Conservation (phyloP, 306 rosid species). For the Lathyrus aphaca region DNA sequence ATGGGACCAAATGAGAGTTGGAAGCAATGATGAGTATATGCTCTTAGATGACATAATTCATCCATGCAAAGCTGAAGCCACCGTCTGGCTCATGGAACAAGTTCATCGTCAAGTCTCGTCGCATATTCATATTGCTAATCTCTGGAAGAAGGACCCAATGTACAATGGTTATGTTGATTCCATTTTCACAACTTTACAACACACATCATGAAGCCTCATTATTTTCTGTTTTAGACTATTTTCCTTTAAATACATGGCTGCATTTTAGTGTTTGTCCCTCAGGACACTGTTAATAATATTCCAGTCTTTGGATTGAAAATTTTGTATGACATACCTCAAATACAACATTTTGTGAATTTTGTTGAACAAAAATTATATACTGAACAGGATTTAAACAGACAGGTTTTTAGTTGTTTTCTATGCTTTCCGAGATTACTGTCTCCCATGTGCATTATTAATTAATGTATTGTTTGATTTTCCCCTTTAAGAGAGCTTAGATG, state of each 20-base stretch:
- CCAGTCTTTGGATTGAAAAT: constrained; percentile 9
- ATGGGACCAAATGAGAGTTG: constrained; percentile 89
- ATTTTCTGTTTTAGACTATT: constrained; percentile 5
- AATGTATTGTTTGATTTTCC: not conserved
- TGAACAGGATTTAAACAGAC: not conserved
- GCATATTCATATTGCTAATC: constrained; percentile 64
- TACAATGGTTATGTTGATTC: constrained; percentile 69
- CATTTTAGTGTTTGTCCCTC: constrained; percentile 16
- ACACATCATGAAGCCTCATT: constrained; percentile 38
- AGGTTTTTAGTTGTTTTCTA: not conserved
- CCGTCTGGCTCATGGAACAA: constrained; percentile 86
- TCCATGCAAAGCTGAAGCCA: constrained; percentile 88
- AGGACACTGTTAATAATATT: constrained; percentile 12
- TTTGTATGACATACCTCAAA: constrained; percentile 11
- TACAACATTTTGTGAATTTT: constrained; percentile 15
- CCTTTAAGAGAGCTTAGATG: not conserved
- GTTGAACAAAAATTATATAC: not conserved
- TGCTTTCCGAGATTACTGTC: constrained; percentile 3
- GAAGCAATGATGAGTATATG: constrained; percentile 57
- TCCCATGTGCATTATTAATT: not conserved
- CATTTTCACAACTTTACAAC: constrained; percentile 59
- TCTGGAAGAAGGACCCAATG: constrained; percentile 73
- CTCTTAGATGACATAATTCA: constrained; percentile 75
- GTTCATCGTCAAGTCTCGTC: constrained; percentile 77
- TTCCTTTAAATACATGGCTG: constrained; percentile 7